Base-by-base conservation (phyloP, 169 alveolate species). In the Plasmodium cynomolgi region DNA sequence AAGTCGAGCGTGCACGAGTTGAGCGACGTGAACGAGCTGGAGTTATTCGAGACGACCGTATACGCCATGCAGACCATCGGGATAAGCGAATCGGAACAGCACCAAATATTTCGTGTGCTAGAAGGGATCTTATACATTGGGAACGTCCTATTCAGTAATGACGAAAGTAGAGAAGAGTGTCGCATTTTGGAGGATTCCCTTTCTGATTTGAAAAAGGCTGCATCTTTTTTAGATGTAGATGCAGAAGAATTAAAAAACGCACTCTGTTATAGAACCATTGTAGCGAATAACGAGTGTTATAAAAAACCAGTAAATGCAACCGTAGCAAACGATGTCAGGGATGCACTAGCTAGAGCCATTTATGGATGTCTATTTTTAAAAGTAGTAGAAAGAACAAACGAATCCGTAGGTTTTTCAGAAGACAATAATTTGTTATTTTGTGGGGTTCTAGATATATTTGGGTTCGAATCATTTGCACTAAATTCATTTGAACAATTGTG, bases 401-500 rank as follows among this genome's bases (percentile, higher is more conserved):
- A 96, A 73, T 97, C 99, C 3, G 98, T 99, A 62, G 97, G 98
- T 1, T 95, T 93, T 74, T 31, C 81, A 37, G 79, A 90, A 50
- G 96, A 95, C 23, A 47, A 50, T 23, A 90, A 79, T 83, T 80
- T 50, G 23, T 1, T 91, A 95, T 97, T 96, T 79, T 97, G 99
- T 75, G 99, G 99, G 7, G 96, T 98, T 20, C 96, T 99, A 82
- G 99, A 99, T 92, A 99, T 99, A 44, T 99, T 98, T 92, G 99
- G 99, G 17, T 99, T 99, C 92, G 99, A 99, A 97, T 99, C 99
- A 23, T 99, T 99, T 96, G 97, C 98, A 79, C 71, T 93, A 44
- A 99, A 99, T 96, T 97, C 99, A 26, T 98, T 98, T 85, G 99
- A 99, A 96, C 99, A 99, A 96, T 96, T 99, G 41, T 99, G 99